A percentile compares a stretch with the other conserved stretches of the same genome.
Evolutionary conservation across 306 rosid species (phyloP).

Genomic region (Quercus parvula): DNA sequence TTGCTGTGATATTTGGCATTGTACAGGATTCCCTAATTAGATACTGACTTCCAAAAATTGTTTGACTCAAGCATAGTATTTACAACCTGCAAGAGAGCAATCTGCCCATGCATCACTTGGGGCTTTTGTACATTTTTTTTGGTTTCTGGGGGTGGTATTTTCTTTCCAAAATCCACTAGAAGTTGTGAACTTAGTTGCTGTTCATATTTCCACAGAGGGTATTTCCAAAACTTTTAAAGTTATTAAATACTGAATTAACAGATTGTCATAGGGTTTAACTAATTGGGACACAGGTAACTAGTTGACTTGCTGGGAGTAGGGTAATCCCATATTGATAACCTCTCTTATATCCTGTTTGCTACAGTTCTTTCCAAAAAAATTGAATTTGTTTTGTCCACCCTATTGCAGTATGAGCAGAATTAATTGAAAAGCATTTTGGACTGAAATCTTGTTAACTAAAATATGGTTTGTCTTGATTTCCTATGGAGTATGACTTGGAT

Average conservation of each 20-base stretch:
- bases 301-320: background rate
- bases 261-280: background rate
- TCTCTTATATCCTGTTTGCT: background rate
- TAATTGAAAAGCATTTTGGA: background rate
- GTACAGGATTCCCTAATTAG: slow-evolving; percentile 44
- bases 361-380: background rate
- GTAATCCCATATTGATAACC: background rate
- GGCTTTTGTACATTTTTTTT: too few species aligned
- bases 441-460: background rate
- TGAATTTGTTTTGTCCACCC: background rate
- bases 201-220: background rate
- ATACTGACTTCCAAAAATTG: slow-evolving; percentile 18
- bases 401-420: background rate
- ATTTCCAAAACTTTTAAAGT: background rate
- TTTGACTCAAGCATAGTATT: slow-evolving; percentile 24
- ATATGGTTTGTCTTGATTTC: background rate
- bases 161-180: background rate
- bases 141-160: background rate
- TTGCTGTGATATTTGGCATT: slow-evolving; percentile 41
- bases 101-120: slow-evolving; percentile 7
- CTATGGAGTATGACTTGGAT: background rate
- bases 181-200: background rate
- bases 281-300: background rate
- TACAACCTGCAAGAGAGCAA: background rate
- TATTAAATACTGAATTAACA: background rate